Base-by-base conservation (phyloP, 441 rosid genomes). In the Pelargonium myrrhifolium region DNA sequence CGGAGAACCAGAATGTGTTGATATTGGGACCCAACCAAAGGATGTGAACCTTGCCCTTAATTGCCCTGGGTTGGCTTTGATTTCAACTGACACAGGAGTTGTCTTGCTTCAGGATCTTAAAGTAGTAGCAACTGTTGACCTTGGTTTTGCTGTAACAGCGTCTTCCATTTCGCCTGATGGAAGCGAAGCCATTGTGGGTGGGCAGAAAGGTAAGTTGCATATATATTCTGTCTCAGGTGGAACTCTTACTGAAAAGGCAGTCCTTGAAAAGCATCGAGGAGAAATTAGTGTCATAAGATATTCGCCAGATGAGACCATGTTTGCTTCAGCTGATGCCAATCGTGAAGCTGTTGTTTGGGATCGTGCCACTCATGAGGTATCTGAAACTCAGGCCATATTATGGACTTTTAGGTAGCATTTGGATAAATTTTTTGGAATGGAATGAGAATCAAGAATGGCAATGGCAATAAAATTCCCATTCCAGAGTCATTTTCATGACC, bases 231-330 rank as follows among this genome's bases (percentile, higher is more conserved):
- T 78, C 56, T 68, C 76, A 9, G 82, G 79, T 35, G 76, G 74
- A 66, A 68, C 79, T 37, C 71, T 81, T 39, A 74, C 62, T 62
- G 82, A 81, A 77, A 79, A 70, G 65, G 79, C 74, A 71, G 76
- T 74, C 47, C 79, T 81, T 60, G 80, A 81, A 72, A 81, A 78
- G 66, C 85, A 81, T 64, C 77, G 85, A 70, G 85, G 82, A 68
- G 69, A 80, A 51, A 74, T 81, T 68, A 78, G 76, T 66, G 82
- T 78, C n/a, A 76, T 81, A 61, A 74, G 55, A 17, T 81, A 76
- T 65, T 81, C 82, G 4, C 82, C 82, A 35, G 85, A 81, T 76
- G 68, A 64, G n/a, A 76, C 82, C 51, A 76, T 81, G 85, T 74
- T 81, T 72, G 85, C 82, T 70, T 78, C 85, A 8, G 82, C 72